phyloP scores from a whole-genome alignment of 192 early-diverging fungal species.

The Haplosporangium gracile region DNA sequence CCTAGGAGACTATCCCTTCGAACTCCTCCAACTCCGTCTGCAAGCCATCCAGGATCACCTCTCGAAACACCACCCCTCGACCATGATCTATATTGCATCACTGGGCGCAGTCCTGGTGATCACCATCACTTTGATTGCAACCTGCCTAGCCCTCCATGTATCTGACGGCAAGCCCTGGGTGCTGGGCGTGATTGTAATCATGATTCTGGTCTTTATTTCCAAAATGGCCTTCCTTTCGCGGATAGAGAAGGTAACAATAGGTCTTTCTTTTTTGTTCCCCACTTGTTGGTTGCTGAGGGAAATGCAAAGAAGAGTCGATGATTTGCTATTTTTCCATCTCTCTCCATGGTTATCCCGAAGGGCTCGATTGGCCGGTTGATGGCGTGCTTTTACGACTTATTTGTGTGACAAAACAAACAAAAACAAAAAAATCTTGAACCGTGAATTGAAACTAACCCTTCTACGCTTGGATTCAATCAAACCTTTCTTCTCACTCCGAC shows the following conservation, averaged over 20 bases:
- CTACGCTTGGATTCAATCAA: background rate
- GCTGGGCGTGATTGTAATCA: constrained; percentile 35
- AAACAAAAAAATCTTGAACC: background rate
- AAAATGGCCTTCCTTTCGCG: constrained; percentile 52
- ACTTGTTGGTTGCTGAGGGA: background rate
- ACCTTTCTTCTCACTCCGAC: background rate
- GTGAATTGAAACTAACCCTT: too few species aligned
- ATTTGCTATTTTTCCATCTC: background rate
- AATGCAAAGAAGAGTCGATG: background rate
- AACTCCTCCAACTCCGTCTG: constrained; percentile 33
- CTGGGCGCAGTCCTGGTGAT: constrained; percentile 20
- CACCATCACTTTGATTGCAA: constrained; percentile 9
- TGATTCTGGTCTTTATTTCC: constrained; percentile 38
- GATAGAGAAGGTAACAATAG: constrained; percentile 31
- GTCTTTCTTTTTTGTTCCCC: background rate
- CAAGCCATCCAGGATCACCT: constrained; percentile 28
- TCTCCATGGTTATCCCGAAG: background rate
- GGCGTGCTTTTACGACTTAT: constrained; percentile 5
- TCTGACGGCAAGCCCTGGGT: constrained; percentile 49
- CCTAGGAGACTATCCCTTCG: constrained; percentile 29
- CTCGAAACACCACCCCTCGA: constrained; percentile 17
- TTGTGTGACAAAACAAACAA: constrained; percentile 11
- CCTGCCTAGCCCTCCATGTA: constrained; percentile 24
- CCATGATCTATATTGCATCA: constrained; percentile 28
- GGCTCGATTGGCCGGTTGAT: constrained; percentile 5